Conservation (phyloP, 2,329 filamentous ascomycete genomes). For the Apiospora kogelbergensis region DNA sequence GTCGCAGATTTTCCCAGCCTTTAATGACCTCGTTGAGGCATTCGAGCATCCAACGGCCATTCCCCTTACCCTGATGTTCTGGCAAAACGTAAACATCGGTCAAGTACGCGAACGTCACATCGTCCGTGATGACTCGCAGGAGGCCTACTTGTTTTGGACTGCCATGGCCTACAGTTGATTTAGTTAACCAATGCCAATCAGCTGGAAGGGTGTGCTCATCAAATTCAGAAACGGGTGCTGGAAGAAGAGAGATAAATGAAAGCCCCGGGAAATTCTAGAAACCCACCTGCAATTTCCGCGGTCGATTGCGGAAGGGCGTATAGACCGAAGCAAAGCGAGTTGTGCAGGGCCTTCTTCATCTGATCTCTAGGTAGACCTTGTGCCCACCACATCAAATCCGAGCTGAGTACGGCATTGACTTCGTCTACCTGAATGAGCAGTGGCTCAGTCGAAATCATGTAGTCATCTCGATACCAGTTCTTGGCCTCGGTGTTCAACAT, state of each 20-base stretch:
- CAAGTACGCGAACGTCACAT: conserved; percentile 66
- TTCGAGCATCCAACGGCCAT: conserved; percentile 54
- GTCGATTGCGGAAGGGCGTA: conserved; percentile 42
- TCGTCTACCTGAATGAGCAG: conserved; percentile 52
- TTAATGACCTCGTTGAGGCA: conserved; percentile 48
- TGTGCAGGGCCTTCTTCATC: conserved; percentile 53
- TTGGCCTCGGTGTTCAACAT: conserved; percentile 23
- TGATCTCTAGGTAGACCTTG: conserved; percentile 46
- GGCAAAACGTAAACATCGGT: conserved; percentile 56
- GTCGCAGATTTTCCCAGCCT: conserved; percentile 52
- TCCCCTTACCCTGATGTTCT: conserved; percentile 48
- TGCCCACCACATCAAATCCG: conserved; percentile 63
- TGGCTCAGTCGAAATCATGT: conserved; percentile 62
- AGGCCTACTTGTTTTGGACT: conserved; percentile 47
- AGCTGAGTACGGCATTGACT: conserved; percentile 55
- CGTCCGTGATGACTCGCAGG: conserved; percentile 67
- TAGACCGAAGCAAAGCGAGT: conserved; percentile 60
- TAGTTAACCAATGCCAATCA: background rate
- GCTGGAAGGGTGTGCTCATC: background rate
- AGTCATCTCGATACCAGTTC: conserved; percentile 54
- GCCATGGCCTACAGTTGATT: background rate
- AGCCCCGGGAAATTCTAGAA: background rate
- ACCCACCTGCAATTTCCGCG: conserved; percentile 32
- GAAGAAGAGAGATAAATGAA: no score
- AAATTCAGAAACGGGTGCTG: background rate